phyloP scores from a whole-genome alignment of 2,329 filamentous ascomycete genomes.

The Hypocreales sp. region DNA sequence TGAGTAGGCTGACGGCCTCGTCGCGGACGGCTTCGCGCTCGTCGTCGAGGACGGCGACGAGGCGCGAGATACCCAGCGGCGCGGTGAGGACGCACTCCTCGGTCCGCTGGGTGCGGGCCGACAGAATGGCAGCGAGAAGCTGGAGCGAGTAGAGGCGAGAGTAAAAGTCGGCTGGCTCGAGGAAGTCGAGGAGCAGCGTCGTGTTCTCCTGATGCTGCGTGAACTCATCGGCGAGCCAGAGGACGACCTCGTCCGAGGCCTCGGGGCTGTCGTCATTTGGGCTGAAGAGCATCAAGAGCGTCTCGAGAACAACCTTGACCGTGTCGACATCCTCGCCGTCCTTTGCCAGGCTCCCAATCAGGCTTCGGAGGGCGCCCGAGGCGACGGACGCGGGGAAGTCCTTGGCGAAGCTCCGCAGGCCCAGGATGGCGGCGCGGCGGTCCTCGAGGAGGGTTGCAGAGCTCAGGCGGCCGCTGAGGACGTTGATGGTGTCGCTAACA shows the following conservation, averaged over 20 bases:
- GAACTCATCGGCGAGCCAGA: conserved; percentile 97
- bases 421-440: conserved; percentile 80
- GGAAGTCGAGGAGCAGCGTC: conserved; percentile 72
- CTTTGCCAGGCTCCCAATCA: conserved; percentile 73
- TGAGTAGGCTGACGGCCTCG: conserved; percentile 74
- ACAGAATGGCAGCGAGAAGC: conserved; percentile 71
- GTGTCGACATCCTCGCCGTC: conserved; percentile 95
- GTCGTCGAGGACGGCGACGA: conserved; percentile 77
- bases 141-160: conserved; percentile 83
- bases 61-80: conserved; percentile 70
- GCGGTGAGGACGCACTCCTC: conserved; percentile 90
- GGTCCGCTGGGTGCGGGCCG: conserved; percentile 74
- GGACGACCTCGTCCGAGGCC: conserved; percentile 85
- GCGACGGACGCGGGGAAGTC: conserved; percentile 92
- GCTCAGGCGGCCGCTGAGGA: conserved; percentile 71
- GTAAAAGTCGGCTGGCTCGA: conserved; percentile 80
- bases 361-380: conserved; percentile 73
- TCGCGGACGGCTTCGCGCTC: conserved; percentile 75
- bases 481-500: conserved; percentile 84
- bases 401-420: conserved; percentile 89
- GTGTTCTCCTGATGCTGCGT: conserved; percentile 97
- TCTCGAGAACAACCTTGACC: conserved; percentile 88
- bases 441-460: conserved; percentile 91
- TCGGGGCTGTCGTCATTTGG: conserved; percentile 62
- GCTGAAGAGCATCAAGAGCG: conserved; percentile 79